Percentiles rank a stretch among this genome's conserved stretches.
Conservation (phyloP, 73 alveolate genomes). For the Durusdinium trenchii region DNA sequence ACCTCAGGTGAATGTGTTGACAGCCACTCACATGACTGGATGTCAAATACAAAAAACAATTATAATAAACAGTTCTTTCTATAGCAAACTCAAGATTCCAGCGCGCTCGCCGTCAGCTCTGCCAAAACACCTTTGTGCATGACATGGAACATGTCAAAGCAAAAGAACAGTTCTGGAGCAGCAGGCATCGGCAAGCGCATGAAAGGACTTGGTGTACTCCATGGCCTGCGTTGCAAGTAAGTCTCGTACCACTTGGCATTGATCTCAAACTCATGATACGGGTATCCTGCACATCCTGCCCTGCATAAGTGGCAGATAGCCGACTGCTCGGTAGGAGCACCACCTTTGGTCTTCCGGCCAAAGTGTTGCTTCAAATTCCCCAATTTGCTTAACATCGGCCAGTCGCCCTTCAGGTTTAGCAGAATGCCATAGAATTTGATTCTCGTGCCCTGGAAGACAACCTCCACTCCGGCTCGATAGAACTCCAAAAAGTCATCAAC, state of each 20-base stretch:
- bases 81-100: background rate
- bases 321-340: background rate
- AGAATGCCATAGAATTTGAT: background rate
- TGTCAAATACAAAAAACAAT: background rate
- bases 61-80: background rate
- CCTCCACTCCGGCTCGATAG: background rate
- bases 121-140: slow-evolving; percentile 50
- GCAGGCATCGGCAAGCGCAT: background rate
- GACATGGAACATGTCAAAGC: slow-evolving; percentile 10
- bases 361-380: slow-evolving; percentile 19
- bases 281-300: background rate
- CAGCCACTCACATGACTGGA: background rate
- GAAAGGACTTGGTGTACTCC: background rate
- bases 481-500: background rate
- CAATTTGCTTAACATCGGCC: slow-evolving; percentile 22
- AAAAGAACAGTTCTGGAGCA: background rate
- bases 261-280: slow-evolving; percentile 4
- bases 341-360: background rate
- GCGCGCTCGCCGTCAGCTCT: slow-evolving; percentile 12
- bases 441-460: background rate
- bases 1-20: background rate
- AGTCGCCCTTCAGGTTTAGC: slow-evolving; percentile 1
- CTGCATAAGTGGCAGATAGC: slow-evolving; percentile 18
- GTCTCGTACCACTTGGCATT: background rate
- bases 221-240: background rate